Base-by-base conservation (phyloP, 2,329 filamentous ascomycete species). In the Bipolaris victoriae region DNA sequence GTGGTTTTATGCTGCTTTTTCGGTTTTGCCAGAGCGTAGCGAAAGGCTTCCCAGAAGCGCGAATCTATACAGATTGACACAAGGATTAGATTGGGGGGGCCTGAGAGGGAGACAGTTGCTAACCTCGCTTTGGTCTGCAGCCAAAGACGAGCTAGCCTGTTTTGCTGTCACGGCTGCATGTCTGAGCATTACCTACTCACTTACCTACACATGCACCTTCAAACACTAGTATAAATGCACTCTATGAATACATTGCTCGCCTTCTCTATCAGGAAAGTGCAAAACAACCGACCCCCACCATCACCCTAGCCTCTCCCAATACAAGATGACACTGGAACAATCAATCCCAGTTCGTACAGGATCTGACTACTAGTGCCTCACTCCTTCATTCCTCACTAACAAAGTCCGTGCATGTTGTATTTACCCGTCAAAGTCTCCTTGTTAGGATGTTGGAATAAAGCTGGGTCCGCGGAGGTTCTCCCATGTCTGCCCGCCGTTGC, bases 1-100 rank as follows among this genome's bases (percentile, higher is more conserved):
- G 52, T 51, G 46, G 53, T 40, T 48, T 39, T 52, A 15, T 50
- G 47, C 45, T 22, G 45, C 29, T 54, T 59, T 48, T 18, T 29
- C 11, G 26, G 24, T 56, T 44, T 48, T 57, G 15, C 22, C 39
- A 35, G 36, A 41, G 54, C 48, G 16, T 53, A 50, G 40, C 55
- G 35, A 56, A 37, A 39, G 13, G 31, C 22, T 52, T 15, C 15
- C 46, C 49, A 43, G 33, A 26, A 44, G 33, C 11, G 45, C n/a
- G 41, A 9, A 31, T 43, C 22, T 41, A 35, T 45, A 47, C 15
- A 24, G 39, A 41, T 41, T 46, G 45, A 33, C 39, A 29, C 18
- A 45, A 29, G 53, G 47, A 33, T 36, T 16, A 9, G 11, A 16
- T 41, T 35, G 44, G 47, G 39, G 26, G 36, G 36, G 37, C 36